phyloP scores from a whole-genome alignment of 225 moss, liverwort and hornwort species.

The Straminergon stramineum region DNA sequence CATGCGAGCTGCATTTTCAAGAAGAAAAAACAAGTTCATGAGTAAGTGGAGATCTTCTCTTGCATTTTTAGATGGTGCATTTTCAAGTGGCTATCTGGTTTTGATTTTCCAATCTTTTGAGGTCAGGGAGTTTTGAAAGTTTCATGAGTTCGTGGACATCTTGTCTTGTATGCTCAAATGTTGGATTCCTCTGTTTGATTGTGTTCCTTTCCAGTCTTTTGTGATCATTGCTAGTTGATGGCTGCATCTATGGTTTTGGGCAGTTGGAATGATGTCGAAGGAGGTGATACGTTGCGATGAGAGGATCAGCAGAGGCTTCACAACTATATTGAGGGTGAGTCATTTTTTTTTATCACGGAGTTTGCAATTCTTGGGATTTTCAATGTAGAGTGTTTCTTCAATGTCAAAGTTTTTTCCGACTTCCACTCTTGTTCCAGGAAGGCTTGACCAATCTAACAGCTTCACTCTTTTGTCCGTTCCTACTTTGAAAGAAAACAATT shows the following conservation, averaged over 20 bases:
- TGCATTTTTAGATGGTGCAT: background rate
- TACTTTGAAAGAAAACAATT: slow-evolving; percentile 16
- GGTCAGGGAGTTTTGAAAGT: background rate
- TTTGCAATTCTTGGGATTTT: background rate
- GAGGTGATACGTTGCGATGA: too few species aligned
- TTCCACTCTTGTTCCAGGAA: slow-evolving; percentile 55
- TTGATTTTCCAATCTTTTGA: background rate
- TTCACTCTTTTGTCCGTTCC: slow-evolving; percentile 48
- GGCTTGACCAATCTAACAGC: slow-evolving; percentile 61
- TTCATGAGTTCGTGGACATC: background rate
- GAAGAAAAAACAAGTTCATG: slow-evolving; percentile 46
- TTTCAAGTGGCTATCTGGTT: background rate
- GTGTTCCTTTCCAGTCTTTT: too few species aligned
- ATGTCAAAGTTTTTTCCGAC: slow-evolving; percentile 27
- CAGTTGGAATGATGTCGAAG: too few species aligned
- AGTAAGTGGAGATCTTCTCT: slow-evolving; percentile 17
- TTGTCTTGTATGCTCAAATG: background rate
- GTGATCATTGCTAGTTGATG: too few species aligned
- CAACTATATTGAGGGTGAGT: too few species aligned
- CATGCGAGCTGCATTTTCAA: slow-evolving; percentile 53
- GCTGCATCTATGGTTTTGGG: too few species aligned
- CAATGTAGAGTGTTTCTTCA: background rate
- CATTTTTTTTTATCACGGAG: too few species aligned
- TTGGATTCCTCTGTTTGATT: background rate
- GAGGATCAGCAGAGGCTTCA: too few species aligned